These are phyloP conservation scores for Micractinium sp. DNA, from an alignment of 139 green algal species.

Conservation along the genomic window DNA sequence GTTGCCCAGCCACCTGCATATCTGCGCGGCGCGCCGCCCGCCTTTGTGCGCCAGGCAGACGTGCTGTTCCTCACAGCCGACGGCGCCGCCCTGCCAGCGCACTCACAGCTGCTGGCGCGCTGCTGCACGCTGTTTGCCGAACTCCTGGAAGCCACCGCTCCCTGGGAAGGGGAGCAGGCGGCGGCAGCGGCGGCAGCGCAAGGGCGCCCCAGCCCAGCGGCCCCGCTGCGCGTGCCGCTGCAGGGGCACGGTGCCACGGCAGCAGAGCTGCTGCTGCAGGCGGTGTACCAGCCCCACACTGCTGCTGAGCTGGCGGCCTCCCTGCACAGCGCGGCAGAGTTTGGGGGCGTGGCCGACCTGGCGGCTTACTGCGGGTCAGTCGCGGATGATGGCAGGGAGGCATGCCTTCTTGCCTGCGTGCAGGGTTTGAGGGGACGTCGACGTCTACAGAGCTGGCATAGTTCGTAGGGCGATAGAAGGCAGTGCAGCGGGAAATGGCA, in stretches of 20 bases:
- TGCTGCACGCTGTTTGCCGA: slow-evolving; percentile 8
- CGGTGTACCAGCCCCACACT: neutral
- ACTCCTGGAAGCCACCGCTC: neutral
- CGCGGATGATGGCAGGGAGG: neutral
- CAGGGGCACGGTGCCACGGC: neutral
- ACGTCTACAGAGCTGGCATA: too few relatives aligned
- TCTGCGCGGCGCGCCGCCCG: neutral
- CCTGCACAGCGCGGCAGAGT: neutral
- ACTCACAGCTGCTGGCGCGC: slow-evolving; percentile 7
- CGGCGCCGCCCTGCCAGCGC: neutral
- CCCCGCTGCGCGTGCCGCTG: slow-evolving; percentile 1
- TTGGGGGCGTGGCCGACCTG: slow-evolving; percentile 8
- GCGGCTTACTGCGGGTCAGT: neutral
- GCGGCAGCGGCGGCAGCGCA: neutral
- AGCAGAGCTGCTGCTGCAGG: neutral
- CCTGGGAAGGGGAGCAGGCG: neutral
- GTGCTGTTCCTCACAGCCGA: neutral
- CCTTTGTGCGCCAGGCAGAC: slow-evolving; percentile 8
- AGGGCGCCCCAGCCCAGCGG: neutral
- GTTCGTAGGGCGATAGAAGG: too few relatives aligned
- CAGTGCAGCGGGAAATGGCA: too few relatives aligned
- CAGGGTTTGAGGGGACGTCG: too few relatives aligned
- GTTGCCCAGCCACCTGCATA: neutral
- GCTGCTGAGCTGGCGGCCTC: neutral
- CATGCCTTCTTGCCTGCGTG: too few relatives aligned